Conservation (phyloP, 1,284 basidiomycete species). For the Rhodotorula sp. region DNA sequence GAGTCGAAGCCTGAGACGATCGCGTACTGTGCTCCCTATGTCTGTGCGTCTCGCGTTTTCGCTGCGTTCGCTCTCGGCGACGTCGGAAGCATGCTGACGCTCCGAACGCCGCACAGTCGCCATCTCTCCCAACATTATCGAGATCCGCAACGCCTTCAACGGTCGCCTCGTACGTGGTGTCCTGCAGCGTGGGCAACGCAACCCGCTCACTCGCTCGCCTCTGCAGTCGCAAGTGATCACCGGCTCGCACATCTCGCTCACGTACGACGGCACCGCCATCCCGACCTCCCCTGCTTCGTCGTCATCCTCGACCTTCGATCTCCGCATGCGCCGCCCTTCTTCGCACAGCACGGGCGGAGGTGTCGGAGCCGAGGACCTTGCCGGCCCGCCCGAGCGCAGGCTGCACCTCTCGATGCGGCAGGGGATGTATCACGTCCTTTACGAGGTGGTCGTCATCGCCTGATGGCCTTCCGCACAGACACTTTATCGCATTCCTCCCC, state of each 20-base stretch:
- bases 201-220: no score
- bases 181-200: no score
- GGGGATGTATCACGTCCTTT: constrained; percentile 24
- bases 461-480: not conserved
- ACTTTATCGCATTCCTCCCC: not conserved
- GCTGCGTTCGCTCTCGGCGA: not conserved
- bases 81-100: not conserved
- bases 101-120: constrained; percentile 13
- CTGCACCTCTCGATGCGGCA: constrained; percentile 27
- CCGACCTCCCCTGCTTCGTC: not conserved
- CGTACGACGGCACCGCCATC: constrained; percentile 32
- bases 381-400: constrained; percentile 14
- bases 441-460: constrained; percentile 27
- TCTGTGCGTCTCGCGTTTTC: constrained; percentile 50
- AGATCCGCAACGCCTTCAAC: constrained; percentile 38
- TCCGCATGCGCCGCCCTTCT: not conserved
- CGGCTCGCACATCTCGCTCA: constrained; percentile 31
- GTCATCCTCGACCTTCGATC: not conserved
- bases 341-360: not conserved
- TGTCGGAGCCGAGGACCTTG: not conserved
- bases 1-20: constrained; percentile 87
- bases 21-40: constrained; percentile 82
- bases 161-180: constrained; percentile 21
- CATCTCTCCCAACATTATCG: constrained; percentile 35
- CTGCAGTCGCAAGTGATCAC: constrained; percentile 31